Evolutionary conservation across 257 asterid species (phyloP).

Genomic region (Nicotiana sylvestris): DNA sequence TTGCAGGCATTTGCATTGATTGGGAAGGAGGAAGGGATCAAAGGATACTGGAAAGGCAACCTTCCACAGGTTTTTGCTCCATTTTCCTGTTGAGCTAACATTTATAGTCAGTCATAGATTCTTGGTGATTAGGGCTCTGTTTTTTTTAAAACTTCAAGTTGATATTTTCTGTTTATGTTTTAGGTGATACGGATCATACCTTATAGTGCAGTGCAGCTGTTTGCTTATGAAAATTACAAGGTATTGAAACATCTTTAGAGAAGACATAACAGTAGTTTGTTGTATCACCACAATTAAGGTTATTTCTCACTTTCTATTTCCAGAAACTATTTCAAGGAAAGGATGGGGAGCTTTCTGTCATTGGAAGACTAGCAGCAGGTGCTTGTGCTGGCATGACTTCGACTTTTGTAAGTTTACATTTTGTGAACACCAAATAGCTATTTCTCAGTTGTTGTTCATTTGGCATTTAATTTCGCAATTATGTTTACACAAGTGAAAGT

Average conservation of each 20-base stretch:
- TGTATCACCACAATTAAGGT: neutral
- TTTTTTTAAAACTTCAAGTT: neutral
- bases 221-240: conserved; percentile 96
- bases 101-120: conserved; percentile 11
- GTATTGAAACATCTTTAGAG: conserved; percentile 33
- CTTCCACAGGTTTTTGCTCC: conserved; percentile 74
- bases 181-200: conserved; percentile 95
- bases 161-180: conserved; percentile 14
- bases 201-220: conserved; percentile 88
- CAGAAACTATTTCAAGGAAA: conserved; percentile 70
- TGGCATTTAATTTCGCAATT: neutral
- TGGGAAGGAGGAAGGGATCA: conserved; percentile 79
- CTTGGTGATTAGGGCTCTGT: neutral
- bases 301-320: conserved; percentile 3
- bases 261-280: neutral
- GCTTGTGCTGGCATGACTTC: conserved; percentile 99
- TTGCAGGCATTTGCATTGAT: conserved; percentile 70
- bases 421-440: neutral
- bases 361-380: conserved; percentile 97
- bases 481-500: conserved; percentile 4
- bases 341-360: conserved; percentile 75
- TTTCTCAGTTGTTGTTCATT: neutral
- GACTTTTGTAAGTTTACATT: conserved; percentile 76
- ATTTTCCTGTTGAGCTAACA: conserved; percentile 12
- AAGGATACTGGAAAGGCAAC: conserved; percentile 98